These are phyloP conservation scores for Ogataea populi-albae DNA, from an alignment of 805 yeast genomes.

Conservation along the genomic window DNA sequence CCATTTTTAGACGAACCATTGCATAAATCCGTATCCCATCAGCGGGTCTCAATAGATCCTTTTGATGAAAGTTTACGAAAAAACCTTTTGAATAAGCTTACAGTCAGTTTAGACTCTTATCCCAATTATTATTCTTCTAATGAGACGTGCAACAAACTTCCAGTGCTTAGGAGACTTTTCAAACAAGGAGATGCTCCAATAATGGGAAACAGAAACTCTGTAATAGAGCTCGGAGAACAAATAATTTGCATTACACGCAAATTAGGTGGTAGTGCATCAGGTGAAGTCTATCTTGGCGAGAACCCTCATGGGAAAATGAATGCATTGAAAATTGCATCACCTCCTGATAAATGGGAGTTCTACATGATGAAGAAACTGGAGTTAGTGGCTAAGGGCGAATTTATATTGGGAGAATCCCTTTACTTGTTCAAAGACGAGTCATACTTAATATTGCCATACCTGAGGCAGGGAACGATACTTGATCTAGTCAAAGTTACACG, in stretches of 20 bases:
- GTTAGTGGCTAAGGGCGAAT: slow-evolving; percentile 28
- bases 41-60: slow-evolving; percentile 33
- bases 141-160: slow-evolving; percentile 11
- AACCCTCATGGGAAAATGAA: slow-evolving; percentile 49
- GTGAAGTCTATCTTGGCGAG: slow-evolving; percentile 71
- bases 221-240: slow-evolving; percentile 43
- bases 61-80: slow-evolving; percentile 40
- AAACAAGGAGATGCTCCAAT: slow-evolving; percentile 20
- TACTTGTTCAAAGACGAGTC: slow-evolving; percentile 65
- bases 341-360: slow-evolving; percentile 77
- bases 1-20: slow-evolving; percentile 42
- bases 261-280: slow-evolving; percentile 81
- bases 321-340: slow-evolving; percentile 73
- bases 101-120: slow-evolving; percentile 22
- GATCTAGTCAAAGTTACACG: slow-evolving; percentile 59
- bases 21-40: slow-evolving; percentile 1
- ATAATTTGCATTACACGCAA: slow-evolving; percentile 49
- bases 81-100: slow-evolving; percentile 36
- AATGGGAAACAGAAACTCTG: slow-evolving; percentile 36
- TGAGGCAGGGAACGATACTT: slow-evolving; percentile 67
- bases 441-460: slow-evolving; percentile 60
- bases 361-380: slow-evolving; percentile 64
- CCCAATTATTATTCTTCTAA: slow-evolving; percentile 26
- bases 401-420: slow-evolving; percentile 47
- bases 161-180: slow-evolving; percentile 17